A percentile compares a stretch with the other conserved stretches of the same genome.
Evolutionary conservation across 2,329 filamentous ascomycete genomes (phyloP).

Genomic region (Cladosporium halotolerans): DNA sequence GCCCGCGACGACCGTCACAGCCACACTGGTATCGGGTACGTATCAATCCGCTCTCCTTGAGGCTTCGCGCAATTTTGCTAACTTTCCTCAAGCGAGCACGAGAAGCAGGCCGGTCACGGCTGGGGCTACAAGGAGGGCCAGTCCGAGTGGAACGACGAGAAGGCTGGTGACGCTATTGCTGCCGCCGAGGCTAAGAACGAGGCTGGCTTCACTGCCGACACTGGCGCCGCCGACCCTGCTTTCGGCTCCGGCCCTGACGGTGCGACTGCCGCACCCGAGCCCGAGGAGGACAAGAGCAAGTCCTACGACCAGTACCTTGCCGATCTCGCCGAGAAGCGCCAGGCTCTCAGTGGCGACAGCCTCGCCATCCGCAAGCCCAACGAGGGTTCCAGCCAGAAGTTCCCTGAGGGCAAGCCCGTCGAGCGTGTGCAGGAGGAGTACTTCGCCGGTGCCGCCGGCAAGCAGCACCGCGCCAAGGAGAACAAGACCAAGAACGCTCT

Average conservation of each 20-base stretch:
- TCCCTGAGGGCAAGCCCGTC: conserved; percentile 71
- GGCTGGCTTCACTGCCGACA: conserved; percentile 33
- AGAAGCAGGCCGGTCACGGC: conserved; percentile 81
- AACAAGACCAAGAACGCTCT: conserved; percentile 86
- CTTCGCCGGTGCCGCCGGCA: conserved; percentile 67
- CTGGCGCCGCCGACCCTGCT: conserved; percentile 38
- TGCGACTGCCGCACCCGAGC: conserved; percentile 27
- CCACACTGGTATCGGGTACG: conserved; percentile 54
- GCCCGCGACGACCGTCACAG: conserved; percentile 57
- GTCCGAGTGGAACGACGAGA: conserved; percentile 84
- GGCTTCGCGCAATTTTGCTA: conserved; percentile 16
- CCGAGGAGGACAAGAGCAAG: conserved; percentile 73
- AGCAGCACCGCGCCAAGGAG: conserved; percentile 76
- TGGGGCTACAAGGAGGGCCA: conserved; percentile 74
- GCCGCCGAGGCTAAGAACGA: conserved; percentile 72
- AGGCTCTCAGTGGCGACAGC: conserved; percentile 57
- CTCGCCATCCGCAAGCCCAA: conserved; percentile 81
- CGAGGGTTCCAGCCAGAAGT: conserved; percentile 93
- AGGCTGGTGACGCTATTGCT: conserved; percentile 83
- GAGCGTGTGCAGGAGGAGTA: conserved; percentile 58
- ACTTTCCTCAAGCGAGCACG: conserved; percentile 56
- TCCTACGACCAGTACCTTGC: conserved; percentile 85
- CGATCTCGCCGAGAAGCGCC: conserved; percentile 69
- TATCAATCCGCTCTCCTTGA: conserved; percentile 1
- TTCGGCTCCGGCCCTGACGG: conserved; percentile 38